A percentile compares a stretch with the other conserved stretches of the same genome.
Evolutionary conservation across 2,329 filamentous ascomycete species (phyloP).

Genomic region (Penicillium expansum): DNA sequence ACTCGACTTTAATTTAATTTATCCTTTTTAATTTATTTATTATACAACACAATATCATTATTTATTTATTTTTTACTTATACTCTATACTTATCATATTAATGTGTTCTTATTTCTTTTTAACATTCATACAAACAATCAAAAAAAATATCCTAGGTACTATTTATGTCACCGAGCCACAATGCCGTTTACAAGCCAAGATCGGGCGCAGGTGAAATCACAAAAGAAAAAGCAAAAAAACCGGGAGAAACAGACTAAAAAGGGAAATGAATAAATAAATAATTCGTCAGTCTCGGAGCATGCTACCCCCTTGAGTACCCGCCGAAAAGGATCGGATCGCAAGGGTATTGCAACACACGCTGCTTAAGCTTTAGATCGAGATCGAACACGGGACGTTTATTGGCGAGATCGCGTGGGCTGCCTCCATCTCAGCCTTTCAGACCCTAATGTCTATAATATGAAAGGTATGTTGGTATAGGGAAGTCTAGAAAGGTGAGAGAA

Average conservation of each 20-base stretch:
- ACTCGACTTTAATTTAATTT: background rate
- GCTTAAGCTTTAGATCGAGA: conserved; percentile 29
- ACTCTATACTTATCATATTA: background rate
- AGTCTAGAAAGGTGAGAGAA: conserved; percentile 1
- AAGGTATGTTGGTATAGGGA: background rate
- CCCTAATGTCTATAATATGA: background rate
- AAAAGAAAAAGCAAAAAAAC: background rate
- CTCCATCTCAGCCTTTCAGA: background rate
- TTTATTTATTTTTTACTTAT: background rate
- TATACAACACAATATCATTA: too few relatives aligned
- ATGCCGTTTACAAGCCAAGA: conserved; percentile 7
- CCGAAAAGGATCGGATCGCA: conserved; percentile 7
- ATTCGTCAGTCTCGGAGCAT: conserved; percentile 12
- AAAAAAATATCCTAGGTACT: background rate
- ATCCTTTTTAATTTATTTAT: background rate
- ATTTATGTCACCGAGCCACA: conserved; percentile 1
- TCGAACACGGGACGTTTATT: conserved; percentile 21
- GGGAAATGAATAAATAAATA: background rate
- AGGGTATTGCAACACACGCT: conserved; percentile 8
- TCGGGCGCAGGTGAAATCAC: conserved; percentile 2
- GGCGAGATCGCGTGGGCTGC: conserved; percentile 17
- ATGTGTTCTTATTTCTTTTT: background rate
- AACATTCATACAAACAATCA: background rate
- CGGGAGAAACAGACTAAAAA: background rate
- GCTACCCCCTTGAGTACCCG: conserved; percentile 17